Base-by-base conservation (phyloP, 805 yeast species). In the Nakazawaea ernobii region DNA sequence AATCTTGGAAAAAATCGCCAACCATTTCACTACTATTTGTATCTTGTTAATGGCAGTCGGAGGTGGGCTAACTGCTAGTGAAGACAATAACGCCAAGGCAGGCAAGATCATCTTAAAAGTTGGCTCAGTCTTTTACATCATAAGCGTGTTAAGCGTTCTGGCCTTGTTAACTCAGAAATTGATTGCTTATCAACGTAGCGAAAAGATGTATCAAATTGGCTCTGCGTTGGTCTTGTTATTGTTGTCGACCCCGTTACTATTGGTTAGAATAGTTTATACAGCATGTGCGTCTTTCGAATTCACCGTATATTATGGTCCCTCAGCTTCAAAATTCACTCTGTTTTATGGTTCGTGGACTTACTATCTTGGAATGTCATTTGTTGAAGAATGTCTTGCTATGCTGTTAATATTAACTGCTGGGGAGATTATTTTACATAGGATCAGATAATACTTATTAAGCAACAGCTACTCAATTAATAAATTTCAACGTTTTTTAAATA, bases 361-460 rank as follows among this genome's bases (percentile, higher is more conserved):
- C 8, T 45, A 45, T 29, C 32, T 45, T 14, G 48, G 48, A 10
- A 40, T 45, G 43, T 24, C 40, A 11, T 39, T 45, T 33, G 17
- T 45, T 6, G 43, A 45, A 29, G 48, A 45, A 27, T 32, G 43
- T 28, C 32, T 45, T 13, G 33, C 26, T 14, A n/a, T 27, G 13
- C 20, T 30, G 20, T 38, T 45, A 20, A 20, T 39, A 8, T 13
- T 39, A 8, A 6, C 26, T 26, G 15, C 39, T 20, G 29, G 24
- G 6, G 43, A 45, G 8, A 7, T 45, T 6, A n/a, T 36, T 20
- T 35, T 30, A 8, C 27, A 26, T n/a, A 38, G 41, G 13, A 38
- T 38, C 41, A 38, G 17, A 26, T 38, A 38, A 27, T 20, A 26
- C 27, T 17, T 26, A 13, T 26, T 6, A 30, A 30, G 4, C 32